Percentiles rank a stretch among this genome's conserved stretches.
phyloP scores from a whole-genome alignment of 257 asterid genomes.

The Agastache rugosa region DNA sequence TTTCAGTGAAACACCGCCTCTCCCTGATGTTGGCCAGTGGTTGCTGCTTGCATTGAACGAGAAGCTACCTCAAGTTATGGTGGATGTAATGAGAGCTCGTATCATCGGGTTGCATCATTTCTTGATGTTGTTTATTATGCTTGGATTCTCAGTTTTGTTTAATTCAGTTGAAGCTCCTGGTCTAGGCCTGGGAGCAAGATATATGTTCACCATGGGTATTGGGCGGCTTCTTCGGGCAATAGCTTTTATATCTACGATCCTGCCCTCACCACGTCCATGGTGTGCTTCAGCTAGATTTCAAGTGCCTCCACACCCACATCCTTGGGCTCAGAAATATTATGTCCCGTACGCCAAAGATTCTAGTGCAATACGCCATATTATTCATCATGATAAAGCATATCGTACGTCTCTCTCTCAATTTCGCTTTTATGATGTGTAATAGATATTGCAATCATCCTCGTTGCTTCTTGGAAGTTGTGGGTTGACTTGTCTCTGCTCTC shows the following conservation, averaged over 20 bases:
- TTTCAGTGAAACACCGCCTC: slow-evolving; percentile 78
- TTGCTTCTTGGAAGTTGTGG: not conserved
- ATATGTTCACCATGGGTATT: slow-evolving; percentile 95
- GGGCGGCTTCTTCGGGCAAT: slow-evolving; percentile 92
- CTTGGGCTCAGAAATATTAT: slow-evolving; percentile 90
- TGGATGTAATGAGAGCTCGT: slow-evolving; percentile 79
- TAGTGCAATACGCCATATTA: slow-evolving; percentile 67
- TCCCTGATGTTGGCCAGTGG: slow-evolving; percentile 99
- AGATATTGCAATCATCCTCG: not conserved
- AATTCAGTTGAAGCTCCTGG: slow-evolving; percentile 95
- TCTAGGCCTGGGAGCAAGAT: slow-evolving; percentile 90
- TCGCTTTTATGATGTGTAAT: not conserved
- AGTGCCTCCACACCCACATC: slow-evolving; percentile 82
- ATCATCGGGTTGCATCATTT: slow-evolving; percentile 92
- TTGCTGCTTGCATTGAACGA: slow-evolving; percentile 81
- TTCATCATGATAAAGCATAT: slow-evolving; percentile 73
- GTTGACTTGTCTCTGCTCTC: slow-evolving; percentile 32
- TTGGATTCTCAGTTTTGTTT: slow-evolving; percentile 87
- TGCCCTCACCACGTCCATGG: slow-evolving; percentile 99
- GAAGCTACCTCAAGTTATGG: slow-evolving; percentile 67
- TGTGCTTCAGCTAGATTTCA: slow-evolving; percentile 85
- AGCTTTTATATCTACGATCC: slow-evolving; percentile 85
- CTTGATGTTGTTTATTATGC: slow-evolving; percentile 96
- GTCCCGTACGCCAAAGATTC: slow-evolving; percentile 83
- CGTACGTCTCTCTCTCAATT: slow-evolving; percentile 48